Evolutionary conservation across 768 basidiomycete species (phyloP), one percentile per base, ranked within the genome.

Genomic region (Lactarius psammicola): DNA sequence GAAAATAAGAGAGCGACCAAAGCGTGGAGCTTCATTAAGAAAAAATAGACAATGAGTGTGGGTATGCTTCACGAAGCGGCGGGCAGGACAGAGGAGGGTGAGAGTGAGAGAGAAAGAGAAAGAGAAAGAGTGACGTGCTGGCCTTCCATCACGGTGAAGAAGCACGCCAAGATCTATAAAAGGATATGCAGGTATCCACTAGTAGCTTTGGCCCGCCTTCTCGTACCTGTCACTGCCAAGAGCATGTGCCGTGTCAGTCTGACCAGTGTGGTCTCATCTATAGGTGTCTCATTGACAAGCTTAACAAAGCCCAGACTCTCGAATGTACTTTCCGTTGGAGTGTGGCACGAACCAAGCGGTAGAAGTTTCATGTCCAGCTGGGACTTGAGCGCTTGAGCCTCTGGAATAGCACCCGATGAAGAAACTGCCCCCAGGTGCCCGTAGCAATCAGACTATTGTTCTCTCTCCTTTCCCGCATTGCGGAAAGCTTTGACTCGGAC

Each of bases 1-100:
- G 56, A 62, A 26, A 66, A 61, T 4, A 70, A 71, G 61, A 75
- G 68, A 60, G 69, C 51, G 62, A 69, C 60, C 49, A 74, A 64
- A 51, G 71, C 60, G 51, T 70, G 60, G 38, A 75, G 66, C 74
- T 74, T 75, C 74, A 75, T 75, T 31, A 42, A n/a, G 51, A 20
- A 2, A 10, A n/a, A 8, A 26, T 15, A 34, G 15, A 20, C 18
- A 62, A 60, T 13, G 59, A 60, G 30, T 49, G 59, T 60, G 42
- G 42, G 59, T 60, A 7, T n/a, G 58, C 30, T 44, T 59, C 23
- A 33, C 59, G 49, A 30, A 30, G 7, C 34, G 33, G 56, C 46
- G 44, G 59, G 23, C n/a, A 51, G 28, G 56, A 51, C 18, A 30
- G 15, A 44, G 20, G 63, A 23, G 11, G 13, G 54, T 18, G 54